Percentiles rank a stretch among this genome's conserved stretches.
Evolutionary conservation across 768 basidiomycete genomes (phyloP).

Genomic region (Chlorophyllum brunneum): DNA sequence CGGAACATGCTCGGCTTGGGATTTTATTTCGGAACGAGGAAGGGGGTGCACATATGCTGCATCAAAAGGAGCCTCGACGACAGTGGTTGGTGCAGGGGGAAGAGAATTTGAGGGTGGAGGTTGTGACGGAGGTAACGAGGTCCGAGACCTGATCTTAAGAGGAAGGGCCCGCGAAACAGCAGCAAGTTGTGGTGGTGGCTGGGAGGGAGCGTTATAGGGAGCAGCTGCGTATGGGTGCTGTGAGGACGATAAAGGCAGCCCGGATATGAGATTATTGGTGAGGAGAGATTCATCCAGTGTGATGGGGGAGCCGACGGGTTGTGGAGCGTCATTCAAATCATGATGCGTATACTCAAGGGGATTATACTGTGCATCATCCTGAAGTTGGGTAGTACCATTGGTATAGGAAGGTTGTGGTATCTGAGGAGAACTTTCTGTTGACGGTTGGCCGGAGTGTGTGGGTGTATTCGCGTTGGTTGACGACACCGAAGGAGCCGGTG

Average conservation of each 20-base stretch:
- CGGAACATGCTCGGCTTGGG: background rate
- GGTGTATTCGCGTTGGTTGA: constrained; percentile 50
- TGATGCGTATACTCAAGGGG: constrained; percentile 19
- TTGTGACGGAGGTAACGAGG: constrained; percentile 56
- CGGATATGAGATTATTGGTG: constrained; percentile 24
- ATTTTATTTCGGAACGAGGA: constrained; percentile 29
- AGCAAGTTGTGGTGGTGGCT: constrained; percentile 17
- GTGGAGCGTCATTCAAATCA: constrained; percentile 23
- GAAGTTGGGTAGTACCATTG: constrained; percentile 29
- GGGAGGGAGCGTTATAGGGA: constrained; percentile 35
- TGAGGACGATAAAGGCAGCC: constrained; percentile 25
- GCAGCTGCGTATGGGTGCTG: constrained; percentile 55
- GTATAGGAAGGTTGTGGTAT: constrained; percentile 31
- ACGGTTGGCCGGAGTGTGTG: constrained; percentile 43
- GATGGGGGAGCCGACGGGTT: constrained; percentile 40
- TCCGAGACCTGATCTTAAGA: constrained; percentile 43
- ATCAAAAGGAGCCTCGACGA: constrained; percentile 26
- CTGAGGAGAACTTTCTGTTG: constrained; percentile 43
- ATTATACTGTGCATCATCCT: constrained; percentile 30
- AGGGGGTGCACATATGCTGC: constrained; percentile 21
- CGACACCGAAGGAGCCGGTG: constrained; percentile 29
- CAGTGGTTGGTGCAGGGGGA: constrained; percentile 50
- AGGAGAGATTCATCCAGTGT: constrained; percentile 33
- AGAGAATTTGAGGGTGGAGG: constrained; percentile 62
- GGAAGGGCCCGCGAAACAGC: constrained; percentile 32